Evolutionary conservation across 2,329 filamentous ascomycete species (phyloP).

Genomic region (Aureobasidium lini): DNA sequence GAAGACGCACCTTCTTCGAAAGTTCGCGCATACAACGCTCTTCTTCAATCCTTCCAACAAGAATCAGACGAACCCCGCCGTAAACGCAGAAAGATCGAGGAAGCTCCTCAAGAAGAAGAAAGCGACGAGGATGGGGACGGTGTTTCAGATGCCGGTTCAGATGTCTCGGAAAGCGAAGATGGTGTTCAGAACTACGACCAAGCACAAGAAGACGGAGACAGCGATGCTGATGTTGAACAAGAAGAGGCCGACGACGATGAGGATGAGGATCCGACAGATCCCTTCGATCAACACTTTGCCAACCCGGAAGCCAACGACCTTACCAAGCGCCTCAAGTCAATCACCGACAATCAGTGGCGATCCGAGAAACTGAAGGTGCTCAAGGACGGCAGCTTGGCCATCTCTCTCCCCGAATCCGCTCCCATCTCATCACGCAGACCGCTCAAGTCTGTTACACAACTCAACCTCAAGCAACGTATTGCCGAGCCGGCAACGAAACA

Average conservation of each 20-base stretch:
- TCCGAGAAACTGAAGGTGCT: constrained; percentile 19
- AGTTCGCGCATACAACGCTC: constrained; percentile 45
- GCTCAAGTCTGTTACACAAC: constrained; percentile 22
- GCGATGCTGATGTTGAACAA: not conserved
- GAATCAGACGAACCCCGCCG: constrained; percentile 37
- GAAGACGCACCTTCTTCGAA: constrained; percentile 23
- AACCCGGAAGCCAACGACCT: constrained; percentile 56
- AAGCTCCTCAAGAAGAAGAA: constrained; percentile 25
- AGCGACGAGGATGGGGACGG: constrained; percentile 36
- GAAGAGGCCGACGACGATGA: constrained; percentile 19
- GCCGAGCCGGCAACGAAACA: constrained; percentile 47
- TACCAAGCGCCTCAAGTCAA: constrained; percentile 41
- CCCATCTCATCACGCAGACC: constrained; percentile 1
- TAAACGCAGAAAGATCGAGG: constrained; percentile 48
- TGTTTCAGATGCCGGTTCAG: constrained; percentile 34
- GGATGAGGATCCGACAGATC: constrained; percentile 44
- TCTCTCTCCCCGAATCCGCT: constrained; percentile 17
- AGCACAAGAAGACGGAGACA: constrained; percentile 30
- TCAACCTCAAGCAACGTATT: constrained; percentile 66
- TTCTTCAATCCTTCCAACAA: constrained; percentile 49
- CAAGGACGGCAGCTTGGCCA: constrained; percentile 13
- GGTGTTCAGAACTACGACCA: constrained; percentile 42
- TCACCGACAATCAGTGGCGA: constrained; percentile 43
- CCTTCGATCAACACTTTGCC: constrained; percentile 76
- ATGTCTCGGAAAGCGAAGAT: constrained; percentile 45